Conservation (phyloP, 208 protist genomes). For the Wallacemonas sp. region DNA sequence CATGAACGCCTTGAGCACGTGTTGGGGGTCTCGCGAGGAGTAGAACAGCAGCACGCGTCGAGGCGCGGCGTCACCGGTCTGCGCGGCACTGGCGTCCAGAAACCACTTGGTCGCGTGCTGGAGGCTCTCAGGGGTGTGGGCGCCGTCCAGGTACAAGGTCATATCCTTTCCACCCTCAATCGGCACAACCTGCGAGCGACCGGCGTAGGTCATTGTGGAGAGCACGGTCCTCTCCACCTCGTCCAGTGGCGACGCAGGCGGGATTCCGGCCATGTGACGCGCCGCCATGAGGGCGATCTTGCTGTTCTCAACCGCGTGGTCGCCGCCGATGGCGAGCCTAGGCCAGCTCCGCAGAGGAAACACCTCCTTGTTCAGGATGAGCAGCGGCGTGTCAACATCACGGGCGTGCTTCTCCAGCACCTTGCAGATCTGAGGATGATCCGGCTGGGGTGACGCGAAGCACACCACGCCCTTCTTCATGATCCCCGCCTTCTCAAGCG, state of each 20-base stretch:
- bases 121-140: constrained; percentile 87
- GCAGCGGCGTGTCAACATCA: constrained; percentile 40
- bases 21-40: constrained; percentile 59
- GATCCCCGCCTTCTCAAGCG: constrained; percentile 93
- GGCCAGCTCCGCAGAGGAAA: constrained; percentile 76
- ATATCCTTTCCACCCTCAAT: constrained; percentile 40
- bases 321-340: constrained; percentile 70
- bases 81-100: constrained; percentile 53
- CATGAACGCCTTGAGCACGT: constrained; percentile 80
- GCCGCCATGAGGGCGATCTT: constrained; percentile 82
- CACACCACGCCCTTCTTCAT: constrained; percentile 84
- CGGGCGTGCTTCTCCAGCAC: constrained; percentile 58
- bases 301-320: constrained; percentile 77
- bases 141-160: constrained; percentile 86
- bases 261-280: constrained; percentile 56
- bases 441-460: constrained; percentile 67
- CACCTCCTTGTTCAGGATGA: constrained; percentile 58
- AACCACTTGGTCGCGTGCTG: constrained; percentile 70
- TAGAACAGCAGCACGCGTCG: constrained; percentile 82
- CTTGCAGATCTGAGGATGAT: constrained; percentile 59
- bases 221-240: constrained; percentile 64
- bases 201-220: constrained; percentile 61
- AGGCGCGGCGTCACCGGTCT: constrained; percentile 32
- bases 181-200: constrained; percentile 71
- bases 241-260: constrained; percentile 52